Conservation (phyloP, 1,284 basidiomycete species). For the Marasmius oreades region DNA sequence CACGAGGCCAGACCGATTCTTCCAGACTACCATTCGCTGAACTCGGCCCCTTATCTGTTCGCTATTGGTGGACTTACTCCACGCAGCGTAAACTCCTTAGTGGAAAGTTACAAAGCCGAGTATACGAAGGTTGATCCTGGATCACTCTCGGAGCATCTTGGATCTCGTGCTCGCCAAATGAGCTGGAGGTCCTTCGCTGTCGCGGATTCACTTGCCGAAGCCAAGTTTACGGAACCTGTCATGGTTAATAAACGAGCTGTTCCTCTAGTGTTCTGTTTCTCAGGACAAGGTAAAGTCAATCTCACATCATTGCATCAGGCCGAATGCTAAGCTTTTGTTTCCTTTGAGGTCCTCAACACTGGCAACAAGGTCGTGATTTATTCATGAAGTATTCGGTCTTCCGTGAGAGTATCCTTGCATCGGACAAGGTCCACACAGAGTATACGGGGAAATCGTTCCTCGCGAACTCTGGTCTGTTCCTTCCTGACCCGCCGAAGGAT, state of each 20-base stretch:
- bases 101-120: slow-evolving; percentile 1
- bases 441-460: slow-evolving; percentile 2
- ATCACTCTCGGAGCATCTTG: slow-evolving; percentile 1
- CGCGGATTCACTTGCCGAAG: background rate
- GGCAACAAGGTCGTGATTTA: slow-evolving; percentile 1
- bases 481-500: background rate
- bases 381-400: background rate
- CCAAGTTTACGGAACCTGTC: slow-evolving; percentile 1
- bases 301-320: background rate
- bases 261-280: slow-evolving; percentile 3
- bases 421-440: background rate
- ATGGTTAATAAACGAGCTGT: slow-evolving; percentile 2
- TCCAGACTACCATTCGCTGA: background rate
- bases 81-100: background rate
- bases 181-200: slow-evolving; percentile 1
- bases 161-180: background rate
- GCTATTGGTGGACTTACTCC: slow-evolving; percentile 3
- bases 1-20: background rate
- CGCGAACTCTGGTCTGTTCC: background rate
- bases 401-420: background rate
- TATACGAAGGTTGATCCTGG: background rate
- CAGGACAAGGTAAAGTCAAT: background rate
- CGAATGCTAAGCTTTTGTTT: too few relatives aligned
- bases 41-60: background rate
- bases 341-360: background rate